These are phyloP conservation scores for Pyricularia pennisetigena DNA, from an alignment of 2,329 filamentous ascomycete species.

Conservation along the genomic window DNA sequence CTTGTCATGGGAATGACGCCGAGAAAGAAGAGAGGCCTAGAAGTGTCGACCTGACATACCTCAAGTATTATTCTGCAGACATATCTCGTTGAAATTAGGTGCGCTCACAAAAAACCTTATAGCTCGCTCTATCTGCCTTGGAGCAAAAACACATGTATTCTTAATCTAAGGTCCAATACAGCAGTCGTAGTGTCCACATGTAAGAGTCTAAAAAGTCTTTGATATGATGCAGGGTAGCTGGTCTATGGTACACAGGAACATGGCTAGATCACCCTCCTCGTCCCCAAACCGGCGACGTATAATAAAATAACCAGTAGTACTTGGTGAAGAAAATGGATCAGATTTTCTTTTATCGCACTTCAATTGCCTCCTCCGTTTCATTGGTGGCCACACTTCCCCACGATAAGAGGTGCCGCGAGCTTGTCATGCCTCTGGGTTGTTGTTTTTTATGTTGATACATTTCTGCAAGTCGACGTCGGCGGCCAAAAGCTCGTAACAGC, in stretches of 20 bases:
- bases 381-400: background rate
- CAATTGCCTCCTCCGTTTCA: background rate
- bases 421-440: background rate
- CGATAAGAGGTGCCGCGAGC: background rate
- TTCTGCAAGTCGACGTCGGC: background rate
- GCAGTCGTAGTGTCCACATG: background rate
- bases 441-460: background rate
- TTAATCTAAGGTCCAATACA: background rate
- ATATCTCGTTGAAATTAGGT: background rate
- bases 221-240: conserved; percentile 4
- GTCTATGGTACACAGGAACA: conserved; percentile 5
- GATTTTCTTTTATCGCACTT: background rate
- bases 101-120: background rate
- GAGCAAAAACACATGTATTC: background rate
- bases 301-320: background rate
- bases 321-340: background rate
- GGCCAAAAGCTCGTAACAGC: background rate
- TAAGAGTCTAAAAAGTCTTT: conserved; percentile 1
- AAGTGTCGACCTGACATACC: background rate
- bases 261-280: background rate
- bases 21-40: too few relatives aligned
- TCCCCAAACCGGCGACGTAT: background rate
- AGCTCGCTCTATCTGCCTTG: background rate
- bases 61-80: background rate
- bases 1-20: background rate